Percentiles rank a stretch among this genome's conserved stretches.
These are phyloP conservation scores for Hyaloscypha finlandica DNA, from an alignment of 495 filamentous ascomycete genomes.

Conservation along the genomic window DNA sequence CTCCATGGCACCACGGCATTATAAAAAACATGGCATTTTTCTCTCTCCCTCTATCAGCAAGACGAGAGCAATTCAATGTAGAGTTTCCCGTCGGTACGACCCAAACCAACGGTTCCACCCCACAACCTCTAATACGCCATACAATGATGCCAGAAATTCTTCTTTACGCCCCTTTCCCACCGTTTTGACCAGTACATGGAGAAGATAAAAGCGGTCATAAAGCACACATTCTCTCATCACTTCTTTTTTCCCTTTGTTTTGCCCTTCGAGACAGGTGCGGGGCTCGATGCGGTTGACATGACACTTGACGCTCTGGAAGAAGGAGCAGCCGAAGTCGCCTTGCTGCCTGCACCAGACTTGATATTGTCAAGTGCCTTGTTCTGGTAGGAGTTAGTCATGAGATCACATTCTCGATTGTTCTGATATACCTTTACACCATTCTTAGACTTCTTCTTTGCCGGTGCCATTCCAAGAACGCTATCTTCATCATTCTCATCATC, in stretches of 20 bases:
- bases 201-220: conserved; percentile 24
- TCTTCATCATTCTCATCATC: conserved; percentile 86
- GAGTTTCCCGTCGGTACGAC: background rate
- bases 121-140: conserved; percentile 29
- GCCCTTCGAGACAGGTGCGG: conserved; percentile 43
- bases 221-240: conserved; percentile 31
- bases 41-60: background rate
- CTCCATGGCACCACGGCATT: background rate
- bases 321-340: conserved; percentile 33
- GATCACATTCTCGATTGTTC: background rate
- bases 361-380: conserved; percentile 65
- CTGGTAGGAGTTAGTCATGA: conserved; percentile 35
- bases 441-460: conserved; percentile 92
- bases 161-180: conserved; percentile 22
- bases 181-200: conserved; percentile 23
- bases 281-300: conserved; percentile 55
- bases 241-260: conserved; percentile 57
- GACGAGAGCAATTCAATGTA: background rate
- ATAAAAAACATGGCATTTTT: background rate
- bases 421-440: conserved; percentile 66
- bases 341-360: conserved; percentile 49
- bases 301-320: conserved; percentile 47
- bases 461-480: conserved; percentile 67
- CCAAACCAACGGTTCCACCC: conserved; percentile 8
- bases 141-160: conserved; percentile 25